Conservation (phyloP, 176 grass and related monocot genomes). For the Phoenix dactylifera region DNA sequence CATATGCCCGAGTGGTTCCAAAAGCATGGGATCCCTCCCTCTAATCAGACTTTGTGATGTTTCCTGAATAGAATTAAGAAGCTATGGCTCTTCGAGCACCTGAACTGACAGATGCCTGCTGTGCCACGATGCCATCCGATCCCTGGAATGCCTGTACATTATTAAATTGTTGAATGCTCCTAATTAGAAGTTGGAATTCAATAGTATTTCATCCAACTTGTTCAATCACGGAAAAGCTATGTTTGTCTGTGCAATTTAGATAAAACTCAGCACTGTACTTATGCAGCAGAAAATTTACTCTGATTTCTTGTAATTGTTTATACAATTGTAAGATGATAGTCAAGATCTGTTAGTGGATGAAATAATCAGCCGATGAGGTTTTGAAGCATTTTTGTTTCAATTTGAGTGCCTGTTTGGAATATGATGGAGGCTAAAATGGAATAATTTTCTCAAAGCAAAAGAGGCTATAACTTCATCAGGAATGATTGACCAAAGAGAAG, state of each 20-base stretch:
- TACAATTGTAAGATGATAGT: constrained; percentile 39
- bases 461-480: too few species aligned
- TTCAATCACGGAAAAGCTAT: background rate
- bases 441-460: too few species aligned
- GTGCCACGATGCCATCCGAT: background rate
- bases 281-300: constrained; percentile 25
- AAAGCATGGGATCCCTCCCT: constrained; percentile 72
- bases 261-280: constrained; percentile 22
- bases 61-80: constrained; percentile 8
- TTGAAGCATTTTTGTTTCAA: too few species aligned
- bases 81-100: background rate
- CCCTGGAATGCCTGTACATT: constrained; percentile 54
- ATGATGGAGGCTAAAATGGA: too few species aligned
- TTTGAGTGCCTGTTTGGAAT: too few species aligned
- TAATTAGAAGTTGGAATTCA: background rate
- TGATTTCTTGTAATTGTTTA: constrained; percentile 38
- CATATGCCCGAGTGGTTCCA: constrained; percentile 99
- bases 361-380: too few species aligned
- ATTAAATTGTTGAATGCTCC: constrained; percentile 4
- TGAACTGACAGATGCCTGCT: too few species aligned
- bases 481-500: too few species aligned
- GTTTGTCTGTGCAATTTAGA: constrained; percentile 36
- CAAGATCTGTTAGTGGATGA: too few species aligned
- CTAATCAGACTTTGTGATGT: constrained; percentile 32
- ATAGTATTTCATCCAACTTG: constrained; percentile 13